Conservation (phyloP, 306 rosid genomes). For the Dryas drummondii region DNA sequence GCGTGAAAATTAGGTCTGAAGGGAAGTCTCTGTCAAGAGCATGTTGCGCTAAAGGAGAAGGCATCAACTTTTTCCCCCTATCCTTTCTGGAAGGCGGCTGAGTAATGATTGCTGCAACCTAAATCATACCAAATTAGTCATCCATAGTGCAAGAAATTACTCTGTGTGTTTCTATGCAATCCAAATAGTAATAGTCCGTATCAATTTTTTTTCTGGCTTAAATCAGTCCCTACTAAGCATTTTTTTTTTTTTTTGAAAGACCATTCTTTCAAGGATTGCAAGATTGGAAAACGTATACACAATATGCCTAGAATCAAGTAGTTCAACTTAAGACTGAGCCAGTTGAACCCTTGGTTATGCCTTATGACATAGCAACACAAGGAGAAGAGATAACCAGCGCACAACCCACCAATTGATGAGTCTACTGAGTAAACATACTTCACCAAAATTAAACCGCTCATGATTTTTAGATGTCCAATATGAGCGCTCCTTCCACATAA, state of each 20-base stretch:
- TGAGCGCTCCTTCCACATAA: neutral
- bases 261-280: neutral
- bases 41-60: constrained; percentile 74
- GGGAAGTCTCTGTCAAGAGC: constrained; percentile 82
- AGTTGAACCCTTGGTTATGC: neutral
- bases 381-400: neutral
- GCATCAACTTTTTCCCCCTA: constrained; percentile 67
- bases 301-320: neutral
- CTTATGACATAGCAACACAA: neutral
- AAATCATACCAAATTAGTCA: constrained; percentile 23
- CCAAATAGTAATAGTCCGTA: neutral
- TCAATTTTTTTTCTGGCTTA: neutral
- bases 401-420: neutral
- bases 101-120: constrained; percentile 92
- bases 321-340: neutral
- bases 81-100: constrained; percentile 83
- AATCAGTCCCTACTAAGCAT: neutral
- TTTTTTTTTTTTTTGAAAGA: neutral
- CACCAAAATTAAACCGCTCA: neutral
- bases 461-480: neutral
- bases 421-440: neutral
- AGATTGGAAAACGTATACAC: neutral
- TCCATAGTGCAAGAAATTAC: neutral
- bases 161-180: neutral
- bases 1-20: constrained; percentile 73